A percentile compares a stretch with the other conserved stretches of the same genome.
Evolutionary conservation across 257 asterid species (phyloP).

Genomic region (Capsicum baccatum): DNA sequence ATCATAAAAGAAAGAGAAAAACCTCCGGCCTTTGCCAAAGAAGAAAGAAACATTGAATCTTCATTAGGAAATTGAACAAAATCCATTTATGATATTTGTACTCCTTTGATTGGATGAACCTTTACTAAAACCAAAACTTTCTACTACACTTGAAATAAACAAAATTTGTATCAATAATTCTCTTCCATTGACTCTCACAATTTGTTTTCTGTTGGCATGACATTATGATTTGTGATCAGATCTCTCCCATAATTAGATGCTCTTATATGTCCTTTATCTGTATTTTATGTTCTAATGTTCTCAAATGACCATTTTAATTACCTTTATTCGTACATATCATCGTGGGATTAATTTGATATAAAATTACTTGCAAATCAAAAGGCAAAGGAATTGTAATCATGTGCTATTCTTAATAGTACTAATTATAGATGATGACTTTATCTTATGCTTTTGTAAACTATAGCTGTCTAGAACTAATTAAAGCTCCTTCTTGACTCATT

Average conservation of each 20-base stretch:
- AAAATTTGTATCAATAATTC: not conserved
- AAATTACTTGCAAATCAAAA: not conserved
- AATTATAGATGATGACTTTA: not conserved
- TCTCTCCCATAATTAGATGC: slow-evolving; percentile 26
- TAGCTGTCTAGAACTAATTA: not conserved
- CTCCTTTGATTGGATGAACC: slow-evolving; percentile 17
- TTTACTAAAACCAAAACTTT: slow-evolving; percentile 5
- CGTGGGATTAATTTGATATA: not conserved
- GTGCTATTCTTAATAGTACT: not conserved
- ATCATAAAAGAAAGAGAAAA: slow-evolving; percentile 14
- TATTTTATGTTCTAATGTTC: slow-evolving; percentile 14
- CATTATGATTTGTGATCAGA: slow-evolving; percentile 27
- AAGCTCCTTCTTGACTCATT: not conserved
- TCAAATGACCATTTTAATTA: not conserved
- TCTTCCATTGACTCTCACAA: not conserved
- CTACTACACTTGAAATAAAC: not conserved
- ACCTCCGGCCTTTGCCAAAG: not conserved
- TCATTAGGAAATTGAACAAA: slow-evolving; percentile 5
- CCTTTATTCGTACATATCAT: slow-evolving; percentile 12
- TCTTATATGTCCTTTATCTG: not conserved
- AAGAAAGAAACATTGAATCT: slow-evolving; percentile 21
- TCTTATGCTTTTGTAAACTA: not conserved
- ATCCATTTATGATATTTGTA: not conserved
- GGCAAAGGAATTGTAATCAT: slow-evolving; percentile 4
- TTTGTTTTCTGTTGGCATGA: slow-evolving; percentile 27